phyloP scores from a whole-genome alignment of 2,329 filamentous ascomycete species.

The Orbilia brochopaga region DNA sequence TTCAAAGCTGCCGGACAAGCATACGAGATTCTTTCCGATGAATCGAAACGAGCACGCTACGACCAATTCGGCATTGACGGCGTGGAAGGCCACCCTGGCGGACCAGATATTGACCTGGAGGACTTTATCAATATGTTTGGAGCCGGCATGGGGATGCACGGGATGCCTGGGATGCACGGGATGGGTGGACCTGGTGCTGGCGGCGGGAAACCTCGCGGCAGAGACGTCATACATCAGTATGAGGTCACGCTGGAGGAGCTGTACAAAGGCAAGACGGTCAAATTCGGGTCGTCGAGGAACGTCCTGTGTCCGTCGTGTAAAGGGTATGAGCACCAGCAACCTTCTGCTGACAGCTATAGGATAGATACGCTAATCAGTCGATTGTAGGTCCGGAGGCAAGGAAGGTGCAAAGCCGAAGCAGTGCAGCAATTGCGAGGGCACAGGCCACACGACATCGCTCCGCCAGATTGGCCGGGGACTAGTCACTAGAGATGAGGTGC shows the following conservation, averaged over 20 bases:
- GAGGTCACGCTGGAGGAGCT: conserved; percentile 90
- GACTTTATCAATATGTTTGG: conserved; percentile 75
- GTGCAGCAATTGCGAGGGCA: conserved; percentile 83
- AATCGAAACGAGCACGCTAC: conserved; percentile 89
- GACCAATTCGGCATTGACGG: conserved; percentile 95
- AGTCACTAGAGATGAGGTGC: conserved; percentile 77
- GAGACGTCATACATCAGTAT: conserved; percentile 87
- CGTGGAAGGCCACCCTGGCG: conserved; percentile 78
- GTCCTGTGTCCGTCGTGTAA: conserved; percentile 86
- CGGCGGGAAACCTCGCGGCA: conserved; percentile 68
- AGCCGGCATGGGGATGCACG: conserved; percentile 64
- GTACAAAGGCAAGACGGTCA: conserved; percentile 98
- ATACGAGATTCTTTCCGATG: conserved; percentile 97
- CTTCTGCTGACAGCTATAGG: not conserved
- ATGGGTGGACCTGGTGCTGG: conserved; percentile 60
- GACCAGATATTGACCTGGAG: conserved; percentile 79
- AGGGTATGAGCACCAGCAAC: conserved; percentile 60
- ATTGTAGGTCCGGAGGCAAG: conserved; percentile 72
- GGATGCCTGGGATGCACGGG: conserved; percentile 60
- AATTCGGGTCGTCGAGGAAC: conserved; percentile 94
- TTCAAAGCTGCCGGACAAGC: conserved; percentile 94
- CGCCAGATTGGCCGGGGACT: conserved; percentile 85
- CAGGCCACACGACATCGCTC: conserved; percentile 76
- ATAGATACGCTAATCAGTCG: not conserved
- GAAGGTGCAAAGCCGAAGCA: conserved; percentile 83